A percentile compares a stretch with the other conserved stretches of the same genome.
Evolutionary conservation across 2,329 filamentous ascomycete genomes (phyloP).

Genomic region (Fusarium fujikuroi): DNA sequence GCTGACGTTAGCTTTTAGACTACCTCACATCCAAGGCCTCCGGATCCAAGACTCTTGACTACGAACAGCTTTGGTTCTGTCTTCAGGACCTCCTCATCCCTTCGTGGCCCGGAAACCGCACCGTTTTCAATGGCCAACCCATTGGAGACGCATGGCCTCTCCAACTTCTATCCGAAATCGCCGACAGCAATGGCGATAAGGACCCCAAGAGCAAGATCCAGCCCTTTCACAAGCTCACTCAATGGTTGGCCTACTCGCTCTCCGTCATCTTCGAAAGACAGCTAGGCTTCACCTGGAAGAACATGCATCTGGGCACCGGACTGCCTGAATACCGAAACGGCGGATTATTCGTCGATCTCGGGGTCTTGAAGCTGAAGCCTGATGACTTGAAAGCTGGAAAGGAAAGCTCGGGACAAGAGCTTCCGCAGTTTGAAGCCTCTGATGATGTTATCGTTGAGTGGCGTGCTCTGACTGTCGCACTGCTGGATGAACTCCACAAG

Average conservation of each 20-base stretch:
- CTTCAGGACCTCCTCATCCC: constrained; percentile 59
- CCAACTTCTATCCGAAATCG: constrained; percentile 29
- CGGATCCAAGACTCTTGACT: not conserved
- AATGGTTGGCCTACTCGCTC: constrained; percentile 79
- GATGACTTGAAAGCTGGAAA: constrained; percentile 55
- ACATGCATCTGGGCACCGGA: constrained; percentile 69
- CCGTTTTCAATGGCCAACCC: constrained; percentile 56
- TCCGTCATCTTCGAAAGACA: constrained; percentile 71
- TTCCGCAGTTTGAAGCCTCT: constrained; percentile 62
- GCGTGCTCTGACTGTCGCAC: constrained; percentile 67
- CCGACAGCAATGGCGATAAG: not conserved
- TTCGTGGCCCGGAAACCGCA: constrained; percentile 62
- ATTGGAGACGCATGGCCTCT: constrained; percentile 64
- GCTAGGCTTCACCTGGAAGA: constrained; percentile 62
- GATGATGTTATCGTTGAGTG: constrained; percentile 71
- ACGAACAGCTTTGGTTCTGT: constrained; percentile 51
- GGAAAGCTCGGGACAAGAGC: constrained; percentile 54
- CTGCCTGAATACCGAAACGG: constrained; percentile 79
- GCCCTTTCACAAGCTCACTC: constrained; percentile 72
- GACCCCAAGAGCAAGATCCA: constrained; percentile 50
- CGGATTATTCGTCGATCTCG: constrained; percentile 72
- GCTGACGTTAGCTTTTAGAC: constrained; percentile 45
- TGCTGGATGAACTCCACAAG: constrained; percentile 62
- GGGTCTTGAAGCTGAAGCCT: constrained; percentile 62
- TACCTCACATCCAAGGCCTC: constrained; percentile 47